A percentile compares a stretch with the other conserved stretches of the same genome.
Evolutionary conservation across 2,329 filamentous ascomycete genomes (phyloP).

Genomic region (Fusarium citri): DNA sequence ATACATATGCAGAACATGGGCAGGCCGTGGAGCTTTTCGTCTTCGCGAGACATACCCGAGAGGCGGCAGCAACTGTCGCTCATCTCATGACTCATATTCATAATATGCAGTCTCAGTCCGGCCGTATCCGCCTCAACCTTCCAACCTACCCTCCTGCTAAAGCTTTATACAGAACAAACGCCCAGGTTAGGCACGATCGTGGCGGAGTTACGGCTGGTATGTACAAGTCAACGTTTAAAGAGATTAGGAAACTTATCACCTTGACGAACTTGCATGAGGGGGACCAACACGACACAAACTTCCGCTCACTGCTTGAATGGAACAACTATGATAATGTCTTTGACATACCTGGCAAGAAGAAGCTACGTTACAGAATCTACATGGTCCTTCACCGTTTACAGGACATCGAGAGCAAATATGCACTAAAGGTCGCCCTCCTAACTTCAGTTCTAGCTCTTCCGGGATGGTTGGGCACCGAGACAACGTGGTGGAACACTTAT

Average conservation of each 20-base stretch:
- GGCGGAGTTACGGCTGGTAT: constrained; percentile 67
- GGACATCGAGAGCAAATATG: constrained; percentile 68
- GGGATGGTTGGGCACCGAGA: constrained; percentile 60
- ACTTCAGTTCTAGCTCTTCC: constrained; percentile 65
- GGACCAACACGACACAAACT: constrained; percentile 35
- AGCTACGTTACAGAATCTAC: constrained; percentile 62
- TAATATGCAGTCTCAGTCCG: constrained; percentile 58
- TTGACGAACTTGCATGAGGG: constrained; percentile 56
- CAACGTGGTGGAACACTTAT: constrained; percentile 65
- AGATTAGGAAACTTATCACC: constrained; percentile 58
- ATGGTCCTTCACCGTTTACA: constrained; percentile 63
- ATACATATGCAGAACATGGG: constrained; percentile 59
- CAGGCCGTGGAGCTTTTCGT: constrained; percentile 66
- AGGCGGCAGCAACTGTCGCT: constrained; percentile 62
- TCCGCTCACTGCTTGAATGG: constrained; percentile 36
- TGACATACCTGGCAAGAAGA: constrained; percentile 43
- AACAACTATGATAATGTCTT: constrained; percentile 49
- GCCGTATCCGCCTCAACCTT: constrained; percentile 57
- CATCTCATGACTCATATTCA: constrained; percentile 60
- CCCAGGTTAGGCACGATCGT: constrained; percentile 68
- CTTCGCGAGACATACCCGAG: constrained; percentile 66
- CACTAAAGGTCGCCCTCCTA: constrained; percentile 65
- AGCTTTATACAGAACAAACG: constrained; percentile 64
- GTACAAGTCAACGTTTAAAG: constrained; percentile 59
- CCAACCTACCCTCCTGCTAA: constrained; percentile 67